Percentiles rank a stretch among this genome's conserved stretches.
These are phyloP conservation scores for Davidsoniella australis DNA, from an alignment of 2,329 filamentous ascomycete genomes.

Conservation along the genomic window DNA sequence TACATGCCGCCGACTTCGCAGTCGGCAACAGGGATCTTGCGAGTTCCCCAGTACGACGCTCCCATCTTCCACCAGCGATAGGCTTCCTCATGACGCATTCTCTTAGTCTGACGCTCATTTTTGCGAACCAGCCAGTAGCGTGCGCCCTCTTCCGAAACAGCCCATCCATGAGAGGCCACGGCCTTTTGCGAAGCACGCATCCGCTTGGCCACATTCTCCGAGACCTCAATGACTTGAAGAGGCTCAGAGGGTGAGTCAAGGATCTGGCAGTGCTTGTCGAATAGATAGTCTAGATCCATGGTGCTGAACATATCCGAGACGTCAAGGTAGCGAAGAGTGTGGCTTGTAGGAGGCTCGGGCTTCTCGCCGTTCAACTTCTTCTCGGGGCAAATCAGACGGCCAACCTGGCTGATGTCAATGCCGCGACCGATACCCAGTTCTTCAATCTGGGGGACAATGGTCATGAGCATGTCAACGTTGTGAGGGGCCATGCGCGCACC, in stretches of 20 bases:
- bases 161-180: conserved; percentile 50
- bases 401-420: conserved; percentile 47
- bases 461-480: conserved; percentile 43
- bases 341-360: conserved; percentile 50
- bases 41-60: conserved; percentile 69
- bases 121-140: conserved; percentile 50
- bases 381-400: conserved; percentile 41
- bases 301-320: conserved; percentile 38
- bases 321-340: conserved; percentile 58
- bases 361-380: conserved; percentile 53
- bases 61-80: conserved; percentile 71
- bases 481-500: conserved; percentile 51
- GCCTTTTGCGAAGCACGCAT: conserved; percentile 45
- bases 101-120: conserved; percentile 21
- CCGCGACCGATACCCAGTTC: conserved; percentile 59
- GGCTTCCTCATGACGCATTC: conserved; percentile 20
- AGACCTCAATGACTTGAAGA: conserved; percentile 60
- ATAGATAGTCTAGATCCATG: conserved; percentile 33
- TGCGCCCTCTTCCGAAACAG: conserved; percentile 49
- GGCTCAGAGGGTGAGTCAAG: conserved; percentile 45
- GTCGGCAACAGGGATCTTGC: conserved; percentile 77
- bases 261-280: conserved; percentile 34
- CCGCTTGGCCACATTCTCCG: conserved; percentile 47
- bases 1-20: conserved; percentile 93
- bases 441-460: conserved; percentile 25